Base-by-base conservation (phyloP, 2,329 filamentous ascomycete genomes). In the Aspergillus ustus region DNA sequence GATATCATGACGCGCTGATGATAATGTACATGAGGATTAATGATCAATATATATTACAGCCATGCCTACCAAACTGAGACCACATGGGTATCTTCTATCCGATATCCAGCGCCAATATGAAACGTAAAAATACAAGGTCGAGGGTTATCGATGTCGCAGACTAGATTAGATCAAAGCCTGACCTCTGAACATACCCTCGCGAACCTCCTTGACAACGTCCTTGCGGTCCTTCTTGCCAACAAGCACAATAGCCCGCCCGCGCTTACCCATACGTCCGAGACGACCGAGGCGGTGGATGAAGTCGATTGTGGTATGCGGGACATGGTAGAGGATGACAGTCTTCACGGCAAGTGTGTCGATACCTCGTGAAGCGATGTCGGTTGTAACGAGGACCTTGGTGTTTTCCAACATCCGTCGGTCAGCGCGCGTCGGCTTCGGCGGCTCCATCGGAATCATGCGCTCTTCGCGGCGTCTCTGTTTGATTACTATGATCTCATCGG, bases 241-340 rank as follows among this genome's bases (percentile, higher is more conserved):
- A 40, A 99, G 81, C 29, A 98, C 93, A 66, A 98, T 89, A 20
- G 93, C 95, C 59, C 93, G 85, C 17, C 95, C 95, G 74, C 95
- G 86, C 64, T 93, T 86, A 2, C 93, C 93, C 92, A 98, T 98
- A 37, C 95, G 87, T 0, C 95, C 95, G 1, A 95, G 92, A 60
- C 95, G 86, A 17, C 95, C 95, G 4, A 98, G 86, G 17, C 96
- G 90, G 77, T 99, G 96, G 72, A 99, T 97, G 72, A 99, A 99
- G 77, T 99, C 96, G 63, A 99, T 96, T 0, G 93, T 96, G 0
- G 92, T 96, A 74, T 98, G 94, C 4, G 95, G 95, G n/a, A 99
- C 94, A 74, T 99, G 93, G 76, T 97, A 98, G 28, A 99, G 80
- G 58, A 99, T 89, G 56, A 99, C 95, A 68, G 96, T 92, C 60